These are phyloP conservation scores for Trichoderma lentiforme DNA, from an alignment of 2,329 filamentous ascomycete species.

Conservation along the genomic window DNA sequence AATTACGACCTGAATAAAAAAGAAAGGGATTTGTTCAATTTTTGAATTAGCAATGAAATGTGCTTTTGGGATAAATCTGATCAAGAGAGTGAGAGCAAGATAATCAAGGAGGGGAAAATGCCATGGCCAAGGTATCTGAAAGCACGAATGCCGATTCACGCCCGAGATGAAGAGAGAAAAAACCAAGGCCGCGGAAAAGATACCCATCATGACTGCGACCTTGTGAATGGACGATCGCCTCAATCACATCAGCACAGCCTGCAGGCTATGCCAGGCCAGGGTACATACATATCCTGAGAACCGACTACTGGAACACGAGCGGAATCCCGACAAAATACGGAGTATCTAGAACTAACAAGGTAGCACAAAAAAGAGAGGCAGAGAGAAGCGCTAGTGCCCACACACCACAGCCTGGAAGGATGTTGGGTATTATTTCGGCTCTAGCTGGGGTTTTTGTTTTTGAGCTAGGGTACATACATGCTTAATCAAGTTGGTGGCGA, in stretches of 20 bases:
- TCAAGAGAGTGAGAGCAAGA: not conserved
- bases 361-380: not conserved
- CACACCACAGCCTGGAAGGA: not conserved
- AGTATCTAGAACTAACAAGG: not conserved
- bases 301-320: not conserved
- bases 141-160: not conserved
- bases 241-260: not conserved
- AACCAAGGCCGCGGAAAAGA: not conserved
- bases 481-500: not conserved
- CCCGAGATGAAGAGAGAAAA: not conserved
- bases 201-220: not conserved
- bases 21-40: not conserved
- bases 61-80: not conserved
- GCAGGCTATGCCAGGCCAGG: not conserved
- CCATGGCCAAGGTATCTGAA: not conserved
- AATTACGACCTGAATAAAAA: slow-evolving; percentile 17
- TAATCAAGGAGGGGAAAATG: not conserved
- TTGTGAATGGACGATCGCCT: not conserved
- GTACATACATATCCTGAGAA: not conserved
- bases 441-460: not conserved
- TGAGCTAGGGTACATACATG: not conserved
- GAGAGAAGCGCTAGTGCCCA: not conserved
- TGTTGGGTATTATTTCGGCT: not conserved
- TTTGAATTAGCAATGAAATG: not conserved
- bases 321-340: not conserved